phyloP scores from a whole-genome alignment of 768 basidiomycete genomes.

The Pleurotus salmoneostramineus region DNA sequence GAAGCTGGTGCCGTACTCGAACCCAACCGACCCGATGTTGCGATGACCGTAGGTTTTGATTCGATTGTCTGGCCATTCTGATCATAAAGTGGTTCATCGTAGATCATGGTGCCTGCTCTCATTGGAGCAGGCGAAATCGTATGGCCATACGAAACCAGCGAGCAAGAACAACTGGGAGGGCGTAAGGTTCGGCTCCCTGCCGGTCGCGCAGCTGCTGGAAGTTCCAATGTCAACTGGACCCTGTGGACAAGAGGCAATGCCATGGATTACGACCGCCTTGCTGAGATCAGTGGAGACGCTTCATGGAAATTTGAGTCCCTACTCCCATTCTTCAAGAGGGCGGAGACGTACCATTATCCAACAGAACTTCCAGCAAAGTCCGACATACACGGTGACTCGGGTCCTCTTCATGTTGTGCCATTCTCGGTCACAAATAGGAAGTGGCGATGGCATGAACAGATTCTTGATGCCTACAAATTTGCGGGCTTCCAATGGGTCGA shows the following conservation, averaged over 20 bases:
- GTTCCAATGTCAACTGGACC: background rate
- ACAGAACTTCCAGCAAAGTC: background rate
- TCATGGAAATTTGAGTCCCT: background rate
- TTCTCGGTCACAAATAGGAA: background rate
- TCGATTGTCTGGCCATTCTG: background rate
- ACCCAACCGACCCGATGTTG: constrained; percentile 1
- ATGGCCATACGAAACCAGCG: background rate
- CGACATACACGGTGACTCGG: background rate
- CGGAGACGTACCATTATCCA: background rate
- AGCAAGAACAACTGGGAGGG: background rate
- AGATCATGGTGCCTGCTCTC: background rate
- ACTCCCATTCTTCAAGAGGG: background rate
- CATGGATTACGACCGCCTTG: background rate
- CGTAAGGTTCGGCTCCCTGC: background rate
- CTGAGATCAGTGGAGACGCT: background rate
- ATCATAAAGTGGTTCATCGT: background rate
- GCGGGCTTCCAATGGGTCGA: background rate
- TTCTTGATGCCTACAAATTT: background rate
- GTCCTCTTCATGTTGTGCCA: background rate
- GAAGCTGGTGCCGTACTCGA: constrained; percentile 19
- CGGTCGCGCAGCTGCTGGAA: background rate
- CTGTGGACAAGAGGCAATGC: constrained; percentile 1
- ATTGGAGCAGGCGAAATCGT: background rate
- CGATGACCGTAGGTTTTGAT: background rate
- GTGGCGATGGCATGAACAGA: background rate